phyloP scores from a whole-genome alignment of 2,329 filamentous ascomycete species.

The Penicillium verrucosum region DNA sequence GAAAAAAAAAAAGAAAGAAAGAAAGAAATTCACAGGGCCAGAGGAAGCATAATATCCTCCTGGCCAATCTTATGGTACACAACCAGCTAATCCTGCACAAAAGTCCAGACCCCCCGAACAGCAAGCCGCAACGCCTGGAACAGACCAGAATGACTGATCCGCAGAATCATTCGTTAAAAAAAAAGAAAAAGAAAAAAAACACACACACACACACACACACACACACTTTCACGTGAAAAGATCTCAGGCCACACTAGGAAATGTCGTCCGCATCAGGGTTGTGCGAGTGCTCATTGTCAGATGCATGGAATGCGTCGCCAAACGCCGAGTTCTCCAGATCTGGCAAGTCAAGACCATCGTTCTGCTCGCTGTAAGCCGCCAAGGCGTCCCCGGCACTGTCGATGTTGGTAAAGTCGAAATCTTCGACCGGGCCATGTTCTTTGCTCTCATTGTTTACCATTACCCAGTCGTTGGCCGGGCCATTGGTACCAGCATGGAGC shows the following conservation, averaged over 20 bases:
- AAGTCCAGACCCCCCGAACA: slow-evolving; percentile 3
- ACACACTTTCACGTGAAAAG: slow-evolving; percentile 8
- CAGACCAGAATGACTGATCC: not conserved
- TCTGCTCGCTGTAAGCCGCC: slow-evolving; percentile 62
- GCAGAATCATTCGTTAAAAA: slow-evolving; percentile 10
- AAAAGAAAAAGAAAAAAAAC: slow-evolving; percentile 10
- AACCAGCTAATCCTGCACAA: slow-evolving; percentile 4
- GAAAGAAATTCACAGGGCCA: not conserved
- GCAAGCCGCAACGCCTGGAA: slow-evolving; percentile 6
- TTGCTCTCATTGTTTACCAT: slow-evolving; percentile 64
- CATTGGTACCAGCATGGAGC: slow-evolving; percentile 39
- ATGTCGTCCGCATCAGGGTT: slow-evolving; percentile 43
- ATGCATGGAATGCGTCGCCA: slow-evolving; percentile 73
- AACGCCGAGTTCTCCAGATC: slow-evolving; percentile 79
- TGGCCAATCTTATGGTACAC: slow-evolving; percentile 7
- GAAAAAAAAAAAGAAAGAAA: not conserved
- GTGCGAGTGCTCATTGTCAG: slow-evolving; percentile 46
- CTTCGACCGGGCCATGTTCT: slow-evolving; percentile 36
- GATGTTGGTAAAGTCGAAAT: slow-evolving; percentile 48
- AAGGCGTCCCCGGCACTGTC: slow-evolving; percentile 71
- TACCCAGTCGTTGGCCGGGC: slow-evolving; percentile 67
- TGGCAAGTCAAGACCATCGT: slow-evolving; percentile 52
- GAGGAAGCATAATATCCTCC: not conserved
- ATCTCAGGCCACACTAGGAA: slow-evolving; percentile 24
- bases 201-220: too few species aligned